A percentile compares a stretch with the other conserved stretches of the same genome.
These are phyloP conservation scores for Anthostomella pinea DNA, from an alignment of 2,329 filamentous ascomycete genomes.

Conservation along the genomic window DNA sequence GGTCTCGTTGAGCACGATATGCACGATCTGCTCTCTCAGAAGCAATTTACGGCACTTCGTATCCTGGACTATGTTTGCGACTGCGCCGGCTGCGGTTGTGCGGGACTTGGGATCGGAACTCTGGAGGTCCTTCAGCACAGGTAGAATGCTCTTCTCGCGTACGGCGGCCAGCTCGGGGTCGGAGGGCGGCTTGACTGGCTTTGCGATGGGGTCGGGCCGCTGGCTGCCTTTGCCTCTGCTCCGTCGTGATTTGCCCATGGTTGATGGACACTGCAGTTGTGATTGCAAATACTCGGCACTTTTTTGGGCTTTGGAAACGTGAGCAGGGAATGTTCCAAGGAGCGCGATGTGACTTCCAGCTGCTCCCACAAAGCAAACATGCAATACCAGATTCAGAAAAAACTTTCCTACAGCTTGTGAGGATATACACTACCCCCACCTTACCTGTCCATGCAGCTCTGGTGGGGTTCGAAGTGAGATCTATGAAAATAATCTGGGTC, in stretches of 20 bases:
- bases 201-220: constrained; percentile 55
- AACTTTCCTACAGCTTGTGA: no score
- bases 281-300: no score
- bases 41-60: constrained; percentile 61
- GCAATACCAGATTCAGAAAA: no score
- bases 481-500: no score
- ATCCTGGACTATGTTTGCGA: constrained; percentile 62
- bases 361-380: no score
- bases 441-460: no score
- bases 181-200: constrained; percentile 57
- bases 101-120: constrained; percentile 58
- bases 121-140: constrained; percentile 58
- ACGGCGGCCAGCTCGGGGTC: constrained; percentile 63
- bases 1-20: constrained; percentile 60
- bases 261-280: no score
- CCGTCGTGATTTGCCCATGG: constrained; percentile 60
- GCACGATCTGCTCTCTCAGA: constrained; percentile 63
- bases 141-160: constrained; percentile 61
- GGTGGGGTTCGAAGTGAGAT: no score
- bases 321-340: no score
- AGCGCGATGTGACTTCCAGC: no score
- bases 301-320: no score
- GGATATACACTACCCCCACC: no score
- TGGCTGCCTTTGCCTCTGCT: constrained; percentile 47
- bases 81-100: constrained; percentile 55